These are phyloP conservation scores for Lasiodiplodia theobromae DNA, from an alignment of 2,329 filamentous ascomycete genomes.

Conservation along the genomic window DNA sequence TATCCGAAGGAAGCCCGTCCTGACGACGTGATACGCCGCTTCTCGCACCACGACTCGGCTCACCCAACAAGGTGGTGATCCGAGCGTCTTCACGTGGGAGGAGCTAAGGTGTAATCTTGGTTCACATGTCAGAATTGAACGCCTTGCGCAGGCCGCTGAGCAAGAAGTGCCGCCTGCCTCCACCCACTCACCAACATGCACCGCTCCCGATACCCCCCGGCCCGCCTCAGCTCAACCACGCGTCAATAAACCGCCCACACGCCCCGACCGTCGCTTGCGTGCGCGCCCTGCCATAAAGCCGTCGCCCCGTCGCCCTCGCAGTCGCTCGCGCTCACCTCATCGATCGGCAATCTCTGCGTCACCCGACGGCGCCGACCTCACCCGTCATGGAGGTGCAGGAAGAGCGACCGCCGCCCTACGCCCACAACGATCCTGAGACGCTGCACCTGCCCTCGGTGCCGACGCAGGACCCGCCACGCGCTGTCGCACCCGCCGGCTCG, in stretches of 20 bases:
- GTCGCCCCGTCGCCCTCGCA: not conserved
- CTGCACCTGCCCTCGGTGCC: constrained; percentile 53
- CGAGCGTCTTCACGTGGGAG: constrained; percentile 19
- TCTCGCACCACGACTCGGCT: not conserved
- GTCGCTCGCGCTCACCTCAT: constrained; percentile 9
- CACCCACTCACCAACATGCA: constrained; percentile 22
- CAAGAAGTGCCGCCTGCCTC: constrained; percentile 13
- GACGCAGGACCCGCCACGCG: constrained; percentile 42
- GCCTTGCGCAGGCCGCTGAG: constrained; percentile 8
- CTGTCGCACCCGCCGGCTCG: constrained; percentile 29
- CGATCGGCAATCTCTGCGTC: constrained; percentile 28
- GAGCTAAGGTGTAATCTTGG: constrained; percentile 10
- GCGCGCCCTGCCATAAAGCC: not conserved
- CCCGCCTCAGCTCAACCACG: constrained; percentile 5
- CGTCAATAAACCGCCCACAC: constrained; percentile 1
- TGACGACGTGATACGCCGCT: not conserved
- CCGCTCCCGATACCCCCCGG: constrained; percentile 4
- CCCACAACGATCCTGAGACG: constrained; percentile 50
- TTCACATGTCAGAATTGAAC: constrained; percentile 19
- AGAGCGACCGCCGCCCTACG: constrained; percentile 51
- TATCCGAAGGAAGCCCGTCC: constrained; percentile 3
- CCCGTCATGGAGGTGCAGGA: constrained; percentile 39
- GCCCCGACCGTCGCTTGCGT: not conserved
- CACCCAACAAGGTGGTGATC: not conserved
- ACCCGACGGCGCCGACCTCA: constrained; percentile 26